Evolutionary conservation across 768 basidiomycete genomes (phyloP), one percentile per base, ranked within the genome.

Genomic region (Hydnomerulius pinastri): DNA sequence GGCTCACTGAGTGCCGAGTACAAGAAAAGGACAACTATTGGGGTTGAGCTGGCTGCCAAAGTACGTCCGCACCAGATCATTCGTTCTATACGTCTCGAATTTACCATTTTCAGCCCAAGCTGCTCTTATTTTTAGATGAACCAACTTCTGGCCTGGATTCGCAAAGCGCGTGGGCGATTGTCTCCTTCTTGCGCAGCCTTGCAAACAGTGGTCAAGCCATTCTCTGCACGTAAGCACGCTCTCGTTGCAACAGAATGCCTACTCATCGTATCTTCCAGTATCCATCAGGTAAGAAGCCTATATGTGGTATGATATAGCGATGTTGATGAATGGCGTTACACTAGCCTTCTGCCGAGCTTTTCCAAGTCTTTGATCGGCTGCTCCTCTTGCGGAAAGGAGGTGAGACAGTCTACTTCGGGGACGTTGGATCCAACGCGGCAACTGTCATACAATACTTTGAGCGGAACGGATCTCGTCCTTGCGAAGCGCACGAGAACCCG

Each of bases 141-240:
- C 93, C 93, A 0, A 95, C 92, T 0, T 86, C 89, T 21, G 91
- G 92, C 28, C 74, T 94, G 12, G 90, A 92, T 64, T 91, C 90
- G 3, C 90, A 92, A 66, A 87, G 85, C 47, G 90, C 91, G 2
- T 90, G 90, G 89, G 85, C 85, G 4, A 90, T 92, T 53, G 72
- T 91, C 45, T 70, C 75, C 2, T 90, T 94, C 72, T 71, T 94
- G 37, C 76, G 85, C 8, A 77, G 83, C 38, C 80, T 94, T 25
- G 90, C 91, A 7, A 79, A 87, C 51, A 81, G 79, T 53, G 92
- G 92, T 1, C 92, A 92, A 63, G 87, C 90, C 25, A 92, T 95
- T 57, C 73, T 95, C 15, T 94, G 92, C 84, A 95, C 90, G 75
- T 85, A 58, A 43, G 83, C 71, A 24, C n/a, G 17, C 33, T 37